A percentile compares a stretch with the other conserved stretches of the same genome.
Evolutionary conservation across 306 rosid species (phyloP).

Genomic region (Chamaecrista fasciculata): DNA sequence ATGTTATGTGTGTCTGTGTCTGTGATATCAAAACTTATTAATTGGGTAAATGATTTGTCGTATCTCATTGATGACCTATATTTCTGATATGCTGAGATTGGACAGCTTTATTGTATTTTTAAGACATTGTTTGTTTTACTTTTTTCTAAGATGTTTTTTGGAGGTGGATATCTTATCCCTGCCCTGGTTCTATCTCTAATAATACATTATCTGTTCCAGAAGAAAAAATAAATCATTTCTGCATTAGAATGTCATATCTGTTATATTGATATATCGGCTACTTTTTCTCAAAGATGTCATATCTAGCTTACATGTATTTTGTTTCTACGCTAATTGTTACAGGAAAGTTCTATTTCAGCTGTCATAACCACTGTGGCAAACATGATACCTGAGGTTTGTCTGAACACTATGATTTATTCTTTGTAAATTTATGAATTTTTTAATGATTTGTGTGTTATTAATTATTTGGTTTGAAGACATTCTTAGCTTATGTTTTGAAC

Average conservation of each 20-base stretch:
- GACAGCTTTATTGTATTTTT: neutral
- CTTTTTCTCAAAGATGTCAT: neutral
- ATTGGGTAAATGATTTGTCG: neutral
- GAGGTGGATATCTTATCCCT: neutral
- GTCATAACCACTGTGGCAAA: slow-evolving; percentile 68
- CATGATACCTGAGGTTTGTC: slow-evolving; percentile 94
- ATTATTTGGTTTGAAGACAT: neutral
- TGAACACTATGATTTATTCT: slow-evolving; percentile 12
- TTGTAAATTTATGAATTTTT: neutral
- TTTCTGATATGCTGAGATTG: neutral
- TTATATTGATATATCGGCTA: neutral
- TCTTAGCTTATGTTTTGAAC: slow-evolving; percentile 26
- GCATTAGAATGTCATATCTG: neutral
- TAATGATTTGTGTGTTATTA: neutral
- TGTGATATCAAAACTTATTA: neutral
- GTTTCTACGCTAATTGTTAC: slow-evolving; percentile 37
- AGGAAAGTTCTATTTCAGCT: slow-evolving; percentile 89
- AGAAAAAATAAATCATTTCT: neutral
- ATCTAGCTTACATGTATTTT: neutral
- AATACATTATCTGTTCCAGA: neutral
- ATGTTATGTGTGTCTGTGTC: neutral
- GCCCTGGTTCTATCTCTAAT: neutral
- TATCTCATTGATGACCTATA: neutral
- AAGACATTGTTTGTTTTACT: neutral
- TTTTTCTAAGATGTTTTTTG: neutral